These are phyloP conservation scores for Moesziomyces antarcticus DNA, from an alignment of 1,284 basidiomycete genomes.

Conservation along the genomic window DNA sequence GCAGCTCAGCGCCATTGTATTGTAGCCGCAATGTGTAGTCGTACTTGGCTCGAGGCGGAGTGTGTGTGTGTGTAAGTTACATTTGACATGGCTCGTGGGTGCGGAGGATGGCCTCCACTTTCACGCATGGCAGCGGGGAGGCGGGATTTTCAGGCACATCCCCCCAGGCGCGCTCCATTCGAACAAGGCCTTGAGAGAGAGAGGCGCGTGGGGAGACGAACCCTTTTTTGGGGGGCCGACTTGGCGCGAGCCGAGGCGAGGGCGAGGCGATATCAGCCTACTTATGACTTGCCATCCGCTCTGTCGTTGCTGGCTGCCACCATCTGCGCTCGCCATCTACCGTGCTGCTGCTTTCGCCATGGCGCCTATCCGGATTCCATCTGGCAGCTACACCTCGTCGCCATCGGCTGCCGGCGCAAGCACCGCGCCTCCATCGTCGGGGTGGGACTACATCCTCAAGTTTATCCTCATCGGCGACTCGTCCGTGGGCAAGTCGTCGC, in stretches of 20 bases:
- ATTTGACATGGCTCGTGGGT: no score
- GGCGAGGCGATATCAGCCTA: no score
- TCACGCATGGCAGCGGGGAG: no score
- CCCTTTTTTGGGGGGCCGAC: neutral
- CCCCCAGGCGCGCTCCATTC: no score
- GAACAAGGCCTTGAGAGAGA: no score
- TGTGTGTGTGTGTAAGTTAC: no score
- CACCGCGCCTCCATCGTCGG: conserved; percentile 31
- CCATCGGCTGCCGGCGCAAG: conserved; percentile 9
- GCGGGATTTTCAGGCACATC: no score
- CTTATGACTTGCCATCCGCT: no score
- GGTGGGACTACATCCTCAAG: conserved; percentile 66
- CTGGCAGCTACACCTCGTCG: conserved; percentile 16
- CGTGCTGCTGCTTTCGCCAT: conserved; percentile 3
- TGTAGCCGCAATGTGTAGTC: neutral
- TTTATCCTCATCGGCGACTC: conserved; percentile 66
- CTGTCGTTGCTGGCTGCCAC: neutral
- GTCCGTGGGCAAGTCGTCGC: conserved; percentile 63
- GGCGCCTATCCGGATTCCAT: conserved; percentile 46
- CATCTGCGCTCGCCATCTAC: neutral
- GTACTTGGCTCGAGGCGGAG: neutral
- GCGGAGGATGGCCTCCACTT: no score
- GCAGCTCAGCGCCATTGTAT: neutral
- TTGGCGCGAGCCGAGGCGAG: no score
- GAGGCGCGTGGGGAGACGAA: neutral